These are phyloP conservation scores for Fragilaria radians DNA, from an alignment of 108 stramenopile genomes.

Conservation along the genomic window DNA sequence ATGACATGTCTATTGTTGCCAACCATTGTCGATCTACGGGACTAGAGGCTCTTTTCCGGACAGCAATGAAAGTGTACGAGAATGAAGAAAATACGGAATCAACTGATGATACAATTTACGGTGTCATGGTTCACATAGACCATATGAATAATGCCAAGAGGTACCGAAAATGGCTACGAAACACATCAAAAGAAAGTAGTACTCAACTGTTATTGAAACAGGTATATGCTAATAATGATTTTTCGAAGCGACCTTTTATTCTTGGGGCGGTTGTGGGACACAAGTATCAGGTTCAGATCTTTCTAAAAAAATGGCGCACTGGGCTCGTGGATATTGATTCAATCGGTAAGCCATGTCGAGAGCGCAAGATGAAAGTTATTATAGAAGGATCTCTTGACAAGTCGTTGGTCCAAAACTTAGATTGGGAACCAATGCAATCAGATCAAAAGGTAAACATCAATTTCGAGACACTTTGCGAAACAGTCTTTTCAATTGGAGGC, in stretches of 20 bases:
- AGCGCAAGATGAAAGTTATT: conserved; percentile 61
- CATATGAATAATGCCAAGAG: conserved; percentile 72
- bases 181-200: conserved; percentile 22
- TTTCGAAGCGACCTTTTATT: conserved; percentile 35
- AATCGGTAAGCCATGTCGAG: conserved; percentile 57
- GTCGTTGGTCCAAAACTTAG: neutral
- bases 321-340: conserved; percentile 70
- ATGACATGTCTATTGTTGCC: conserved; percentile 62
- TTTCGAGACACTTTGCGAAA: neutral
- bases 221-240: conserved; percentile 11
- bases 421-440: neutral
- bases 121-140: conserved; percentile 62
- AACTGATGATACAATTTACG: conserved; percentile 9
- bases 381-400: conserved; percentile 25
- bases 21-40: conserved; percentile 51
- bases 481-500: conserved; percentile 2
- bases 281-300: conserved; percentile 12
- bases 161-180: conserved; percentile 67
- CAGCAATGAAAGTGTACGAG: conserved; percentile 58
- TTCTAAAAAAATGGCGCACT: conserved; percentile 71
- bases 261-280: conserved; percentile 45
- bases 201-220: conserved; percentile 28
- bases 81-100: conserved; percentile 4
- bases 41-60: conserved; percentile 56
- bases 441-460: conserved; percentile 4